Base-by-base conservation (phyloP, 1,284 basidiomycete genomes). In the Ceratobasidium sp. region DNA sequence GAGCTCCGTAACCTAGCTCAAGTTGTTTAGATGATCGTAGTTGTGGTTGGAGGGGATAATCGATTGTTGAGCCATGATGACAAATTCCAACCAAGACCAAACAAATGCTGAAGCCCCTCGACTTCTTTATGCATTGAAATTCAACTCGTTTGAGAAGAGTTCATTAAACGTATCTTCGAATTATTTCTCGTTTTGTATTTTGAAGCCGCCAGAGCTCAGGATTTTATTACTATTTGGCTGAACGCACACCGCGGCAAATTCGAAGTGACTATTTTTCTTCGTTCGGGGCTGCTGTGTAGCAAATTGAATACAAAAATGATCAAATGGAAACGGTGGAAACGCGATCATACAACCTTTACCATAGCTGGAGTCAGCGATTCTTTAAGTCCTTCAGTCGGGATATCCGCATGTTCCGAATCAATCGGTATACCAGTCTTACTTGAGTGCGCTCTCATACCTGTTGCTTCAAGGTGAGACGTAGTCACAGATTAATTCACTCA, bases 381-480 rank as follows among this genome's bases (percentile, higher is more conserved):
- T 41, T 46, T 43, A 8, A 70, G 47, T 50, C 38, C 58, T 18
- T 70, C 67, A 1, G 44, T 32, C 18, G 43, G 41, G 11, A 70
- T 54, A 21, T 59, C 28, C 5, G 43, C 46, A 49, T 70, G 67
- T 32, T 58, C 67, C 55, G 67, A 70, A 30, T 70, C 67, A 26
- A 70, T 50, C 6, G 55, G 47, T 11, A 46, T 21, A 23, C 67
- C 67, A 16, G 54, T 55, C 21, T 59, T 58, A 6, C 30, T 44
- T 9, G 67, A 41, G 30, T 70, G 43, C 1, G 41, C 67, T 50
- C 32, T 50, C 67, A 70, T 70, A 18, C 67, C 67, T 70, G 23
- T 18, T 7, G 28, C 35, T 11, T 38, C 11, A 11, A 38, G 35
- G 35, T 38, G 4, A 38, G 35, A 38, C 4, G 4, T 2, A 28